Conservation (phyloP, 2,329 filamentous ascomycete species). For the Ambrosiella xylebori region DNA sequence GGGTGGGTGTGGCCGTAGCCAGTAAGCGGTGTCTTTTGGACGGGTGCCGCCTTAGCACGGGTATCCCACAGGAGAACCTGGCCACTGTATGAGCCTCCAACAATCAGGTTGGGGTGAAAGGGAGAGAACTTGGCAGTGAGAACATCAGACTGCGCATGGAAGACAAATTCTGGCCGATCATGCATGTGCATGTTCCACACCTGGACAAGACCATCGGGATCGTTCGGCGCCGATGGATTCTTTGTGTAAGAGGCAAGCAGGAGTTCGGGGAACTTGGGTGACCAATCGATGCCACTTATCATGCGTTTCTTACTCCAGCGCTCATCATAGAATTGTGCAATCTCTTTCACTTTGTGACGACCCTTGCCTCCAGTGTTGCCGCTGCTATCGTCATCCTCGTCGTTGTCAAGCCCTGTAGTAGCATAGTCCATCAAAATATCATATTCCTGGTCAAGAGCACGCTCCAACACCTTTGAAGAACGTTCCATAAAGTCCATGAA, state of each 20-base stretch:
- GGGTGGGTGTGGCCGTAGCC: slow-evolving; percentile 92
- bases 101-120: slow-evolving; percentile 89
- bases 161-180: slow-evolving; percentile 86
- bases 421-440: slow-evolving; percentile 93
- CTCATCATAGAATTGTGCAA: slow-evolving; percentile 86
- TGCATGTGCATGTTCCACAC: slow-evolving; percentile 96
- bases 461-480: slow-evolving; percentile 92
- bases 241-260: slow-evolving; percentile 93
- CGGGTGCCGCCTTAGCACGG: slow-evolving; percentile 69
- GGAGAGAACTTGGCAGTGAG: slow-evolving; percentile 95
- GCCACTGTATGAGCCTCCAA: slow-evolving; percentile 90
- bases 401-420: slow-evolving; percentile 53
- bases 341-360: slow-evolving; percentile 62
- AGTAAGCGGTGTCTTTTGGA: slow-evolving; percentile 90
- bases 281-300: slow-evolving; percentile 91
- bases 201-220: slow-evolving; percentile 82
- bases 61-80: slow-evolving; percentile 97
- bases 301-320: slow-evolving; percentile 95
- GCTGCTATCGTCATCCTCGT: slow-evolving; percentile 67
- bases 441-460: slow-evolving; percentile 87
- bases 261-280: slow-evolving; percentile 84
- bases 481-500: slow-evolving; percentile 91
- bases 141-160: slow-evolving; percentile 91
- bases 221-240: slow-evolving; percentile 84
- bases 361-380: slow-evolving; percentile 55